Evolutionary conservation across 305 asterid genomes (phyloP), one percentile per base, ranked within the genome.

Genomic region (Solanum chacoense): DNA sequence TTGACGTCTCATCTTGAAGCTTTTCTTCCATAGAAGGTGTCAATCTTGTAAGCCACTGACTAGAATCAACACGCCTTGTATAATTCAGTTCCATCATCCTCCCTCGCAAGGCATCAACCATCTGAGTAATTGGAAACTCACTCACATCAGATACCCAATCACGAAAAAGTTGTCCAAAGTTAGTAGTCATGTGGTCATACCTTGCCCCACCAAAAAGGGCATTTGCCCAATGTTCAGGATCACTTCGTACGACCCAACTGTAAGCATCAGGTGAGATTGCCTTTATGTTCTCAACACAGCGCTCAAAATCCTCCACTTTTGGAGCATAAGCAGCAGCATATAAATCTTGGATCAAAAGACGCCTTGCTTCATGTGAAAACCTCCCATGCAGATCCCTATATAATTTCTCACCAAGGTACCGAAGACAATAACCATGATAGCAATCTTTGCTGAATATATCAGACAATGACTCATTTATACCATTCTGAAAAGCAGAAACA

Each of bases 301-400:
- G 88, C 87, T 95, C 95, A 36, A 96, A 97, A 83, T 80, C 93
- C 72, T 96, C 98, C 14, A 90, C 92, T 91, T 94, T 96, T 75
- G 95, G 93, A 24, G 98, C 98, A 83, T 91, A 91, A 34, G 99
- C 99, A 92, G 99, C 97, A 80, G 98, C 95, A 78, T 95, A 93
- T 87, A 97, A 91, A 93, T 97, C 99, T 88, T 96, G 98, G 91
- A 95, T 94, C 99, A 97, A 93, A 78, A 97, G 97, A 63, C 99
- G 97, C 71, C 99, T 96, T 12, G 99, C 99, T 92, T 97, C 99
- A 88, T 97, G 99, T 72, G 99, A 97, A 90, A 95, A 97, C 88
- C 93, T 98, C 31, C 98, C 99, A 92, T 94, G 94, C 40, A 97
- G 92, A 89, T 96, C 99, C 90, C 94, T 95, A 89, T 96, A 96